Conservation (phyloP, 2,329 filamentous ascomycete genomes). For the Graphium sp. region DNA sequence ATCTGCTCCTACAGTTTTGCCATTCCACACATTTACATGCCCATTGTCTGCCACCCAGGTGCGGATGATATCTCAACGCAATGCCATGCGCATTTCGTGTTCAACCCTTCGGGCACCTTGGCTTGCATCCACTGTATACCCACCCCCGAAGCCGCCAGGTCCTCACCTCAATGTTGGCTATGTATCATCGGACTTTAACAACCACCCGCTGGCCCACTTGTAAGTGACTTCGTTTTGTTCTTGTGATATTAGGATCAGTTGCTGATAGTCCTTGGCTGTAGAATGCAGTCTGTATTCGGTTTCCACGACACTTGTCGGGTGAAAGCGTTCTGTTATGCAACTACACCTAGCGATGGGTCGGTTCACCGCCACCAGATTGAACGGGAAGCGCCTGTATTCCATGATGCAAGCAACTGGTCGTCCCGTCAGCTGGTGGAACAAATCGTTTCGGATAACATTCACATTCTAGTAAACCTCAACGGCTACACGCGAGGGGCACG, state of each 20-base stretch:
- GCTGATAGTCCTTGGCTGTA: conserved; percentile 12
- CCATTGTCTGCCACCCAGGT: conserved; percentile 85
- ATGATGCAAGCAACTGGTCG: conserved; percentile 75
- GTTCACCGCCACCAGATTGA: conserved; percentile 86
- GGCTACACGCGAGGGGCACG: conserved; percentile 93
- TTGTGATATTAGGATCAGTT: too few relatives aligned
- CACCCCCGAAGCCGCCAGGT: conserved; percentile 67
- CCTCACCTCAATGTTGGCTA: conserved; percentile 88
- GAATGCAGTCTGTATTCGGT: conserved; percentile 96
- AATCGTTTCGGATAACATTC: conserved; percentile 75
- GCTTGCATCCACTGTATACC: conserved; percentile 66
- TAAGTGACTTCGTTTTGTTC: conserved; percentile 16
- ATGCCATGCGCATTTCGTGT: conserved; percentile 81
- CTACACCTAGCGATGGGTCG: conserved; percentile 79
- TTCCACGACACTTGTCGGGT: conserved; percentile 60
- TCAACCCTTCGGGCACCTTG: conserved; percentile 76
- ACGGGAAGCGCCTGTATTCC: conserved; percentile 76
- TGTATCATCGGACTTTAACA: conserved; percentile 97
- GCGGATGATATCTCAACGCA: conserved; percentile 84
- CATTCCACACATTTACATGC: conserved; percentile 95
- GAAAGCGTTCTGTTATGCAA: conserved; percentile 88
- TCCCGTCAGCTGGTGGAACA: conserved; percentile 72
- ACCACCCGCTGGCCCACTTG: conserved; percentile 88
- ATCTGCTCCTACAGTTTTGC: conserved; percentile 80
- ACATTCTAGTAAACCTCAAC: conserved; percentile 94